Percentiles rank a stretch among this genome's conserved stretches.
Conservation (phyloP, 83 land plant species). For the Thuja plicata region DNA sequence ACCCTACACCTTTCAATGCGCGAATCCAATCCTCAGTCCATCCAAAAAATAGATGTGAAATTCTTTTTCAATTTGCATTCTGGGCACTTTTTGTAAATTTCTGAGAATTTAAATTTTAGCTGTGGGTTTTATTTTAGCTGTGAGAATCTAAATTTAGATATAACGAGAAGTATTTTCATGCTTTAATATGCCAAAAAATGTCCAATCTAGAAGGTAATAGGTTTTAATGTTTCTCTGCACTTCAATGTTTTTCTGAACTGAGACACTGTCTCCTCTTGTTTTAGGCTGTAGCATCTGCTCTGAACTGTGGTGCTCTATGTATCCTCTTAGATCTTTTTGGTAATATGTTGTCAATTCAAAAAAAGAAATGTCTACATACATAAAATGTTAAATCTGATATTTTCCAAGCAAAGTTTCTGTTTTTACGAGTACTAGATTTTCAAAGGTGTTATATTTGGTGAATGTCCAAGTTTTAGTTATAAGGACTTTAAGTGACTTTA, state of each 20-base stretch:
- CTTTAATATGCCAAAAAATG: no score
- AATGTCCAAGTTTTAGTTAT: neutral
- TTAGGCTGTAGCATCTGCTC: no score
- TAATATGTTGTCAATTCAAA: no score
- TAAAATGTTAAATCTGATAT: neutral
- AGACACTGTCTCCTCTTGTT: no score
- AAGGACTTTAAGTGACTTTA: neutral
- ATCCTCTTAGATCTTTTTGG: no score
- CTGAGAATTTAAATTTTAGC: neutral
- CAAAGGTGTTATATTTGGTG: neutral
- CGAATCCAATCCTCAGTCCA: neutral
- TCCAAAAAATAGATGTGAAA: no score
- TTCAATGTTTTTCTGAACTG: no score
- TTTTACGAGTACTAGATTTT: neutral
- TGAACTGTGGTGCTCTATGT: no score
- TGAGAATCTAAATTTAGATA: neutral
- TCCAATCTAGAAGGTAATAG: no score
- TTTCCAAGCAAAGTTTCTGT: neutral
- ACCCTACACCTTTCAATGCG: neutral
- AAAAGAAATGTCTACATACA: neutral
- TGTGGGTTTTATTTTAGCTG: neutral
- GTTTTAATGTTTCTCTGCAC: no score
- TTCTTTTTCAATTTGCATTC: neutral
- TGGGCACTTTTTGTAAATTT: neutral
- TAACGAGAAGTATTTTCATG: no score